Evolutionary conservation across 1,139 yeast genomes (phyloP).

Genomic region (Blastobotrys serpentis): DNA sequence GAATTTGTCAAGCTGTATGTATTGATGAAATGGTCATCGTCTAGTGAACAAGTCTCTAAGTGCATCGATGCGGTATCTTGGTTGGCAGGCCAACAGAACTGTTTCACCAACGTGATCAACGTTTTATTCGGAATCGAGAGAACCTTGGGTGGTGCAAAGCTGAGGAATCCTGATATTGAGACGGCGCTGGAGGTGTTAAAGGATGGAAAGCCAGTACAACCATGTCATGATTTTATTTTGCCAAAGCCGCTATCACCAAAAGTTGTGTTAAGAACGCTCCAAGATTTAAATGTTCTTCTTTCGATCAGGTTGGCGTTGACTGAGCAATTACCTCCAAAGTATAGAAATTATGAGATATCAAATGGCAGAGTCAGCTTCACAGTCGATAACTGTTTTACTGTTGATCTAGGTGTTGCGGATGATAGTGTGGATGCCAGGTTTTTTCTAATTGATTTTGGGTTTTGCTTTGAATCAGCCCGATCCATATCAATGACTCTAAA

Average conservation of each 20-base stretch:
- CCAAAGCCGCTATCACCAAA: slow-evolving; percentile 53
- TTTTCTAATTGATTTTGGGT: slow-evolving; percentile 72
- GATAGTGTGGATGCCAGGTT: slow-evolving; percentile 58
- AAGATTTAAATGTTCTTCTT: slow-evolving; percentile 68
- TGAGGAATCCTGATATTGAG: slow-evolving; percentile 83
- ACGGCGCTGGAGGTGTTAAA: slow-evolving; percentile 85
- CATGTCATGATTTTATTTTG: slow-evolving; percentile 60
- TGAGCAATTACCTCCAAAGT: slow-evolving; percentile 58
- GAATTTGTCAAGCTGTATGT: slow-evolving; percentile 83
- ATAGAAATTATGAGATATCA: slow-evolving; percentile 59
- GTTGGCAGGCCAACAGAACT: slow-evolving; percentile 77
- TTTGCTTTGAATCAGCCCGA: slow-evolving; percentile 42
- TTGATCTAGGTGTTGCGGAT: slow-evolving; percentile 69
- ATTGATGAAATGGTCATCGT: slow-evolving; percentile 80
- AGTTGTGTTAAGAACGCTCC: slow-evolving; percentile 60
- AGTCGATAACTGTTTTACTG: slow-evolving; percentile 64
- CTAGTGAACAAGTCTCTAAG: slow-evolving; percentile 64
- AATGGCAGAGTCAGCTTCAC: slow-evolving; percentile 76
- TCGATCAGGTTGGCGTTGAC: slow-evolving; percentile 74
- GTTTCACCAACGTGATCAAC: slow-evolving; percentile 62
- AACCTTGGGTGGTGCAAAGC: slow-evolving; percentile 74
- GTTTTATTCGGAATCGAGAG: slow-evolving; percentile 60
- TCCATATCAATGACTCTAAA: slow-evolving; percentile 41
- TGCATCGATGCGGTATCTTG: slow-evolving; percentile 84
- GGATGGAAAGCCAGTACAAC: slow-evolving; percentile 73